Conservation (phyloP, 306 rosid species). For the Abrus precatorius region DNA sequence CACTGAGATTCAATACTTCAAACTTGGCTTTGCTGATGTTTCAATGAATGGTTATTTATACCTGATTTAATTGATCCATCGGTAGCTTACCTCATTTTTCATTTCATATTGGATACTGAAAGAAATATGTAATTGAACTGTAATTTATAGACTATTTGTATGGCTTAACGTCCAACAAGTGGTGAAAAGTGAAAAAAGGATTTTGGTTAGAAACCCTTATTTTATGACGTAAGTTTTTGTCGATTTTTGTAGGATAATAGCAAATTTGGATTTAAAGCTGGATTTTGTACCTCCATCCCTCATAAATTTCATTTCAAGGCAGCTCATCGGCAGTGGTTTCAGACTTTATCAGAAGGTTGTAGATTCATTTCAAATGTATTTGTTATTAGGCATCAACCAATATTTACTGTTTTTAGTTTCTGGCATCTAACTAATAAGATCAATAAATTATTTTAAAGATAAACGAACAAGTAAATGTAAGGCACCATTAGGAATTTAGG, state of each 20-base stretch:
- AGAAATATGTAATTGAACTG: conserved; percentile 10
- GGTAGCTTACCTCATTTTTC: background rate
- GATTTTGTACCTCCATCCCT: conserved; percentile 88
- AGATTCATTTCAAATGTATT: conserved; percentile 37
- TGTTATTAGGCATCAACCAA: conserved; percentile 26
- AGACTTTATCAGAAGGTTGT: conserved; percentile 88
- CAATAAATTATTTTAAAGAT: conserved; percentile 20
- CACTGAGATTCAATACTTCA: background rate
- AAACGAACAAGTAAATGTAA: conserved; percentile 3
- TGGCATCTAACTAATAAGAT: conserved; percentile 5
- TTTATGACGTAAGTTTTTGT: conserved; percentile 14
- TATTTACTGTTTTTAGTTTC: too few species aligned
- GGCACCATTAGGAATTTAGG: conserved; percentile 9
- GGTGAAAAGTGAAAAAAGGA: conserved; percentile 17
- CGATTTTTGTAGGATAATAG: conserved; percentile 77
- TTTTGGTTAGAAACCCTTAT: conserved; percentile 18
- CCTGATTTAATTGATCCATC: conserved; percentile 16
- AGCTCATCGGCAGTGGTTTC: conserved; percentile 93
- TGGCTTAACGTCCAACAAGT: background rate
- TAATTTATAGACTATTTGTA: conserved; percentile 6
- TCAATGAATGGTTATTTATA: background rate
- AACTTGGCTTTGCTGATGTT: background rate
- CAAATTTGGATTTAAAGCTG: conserved; percentile 90
- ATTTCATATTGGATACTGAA: conserved; percentile 3
- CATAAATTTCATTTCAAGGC: conserved; percentile 91